phyloP scores from a whole-genome alignment of 1,139 yeast species.

The Kurtzmaniella quercitrusa region DNA sequence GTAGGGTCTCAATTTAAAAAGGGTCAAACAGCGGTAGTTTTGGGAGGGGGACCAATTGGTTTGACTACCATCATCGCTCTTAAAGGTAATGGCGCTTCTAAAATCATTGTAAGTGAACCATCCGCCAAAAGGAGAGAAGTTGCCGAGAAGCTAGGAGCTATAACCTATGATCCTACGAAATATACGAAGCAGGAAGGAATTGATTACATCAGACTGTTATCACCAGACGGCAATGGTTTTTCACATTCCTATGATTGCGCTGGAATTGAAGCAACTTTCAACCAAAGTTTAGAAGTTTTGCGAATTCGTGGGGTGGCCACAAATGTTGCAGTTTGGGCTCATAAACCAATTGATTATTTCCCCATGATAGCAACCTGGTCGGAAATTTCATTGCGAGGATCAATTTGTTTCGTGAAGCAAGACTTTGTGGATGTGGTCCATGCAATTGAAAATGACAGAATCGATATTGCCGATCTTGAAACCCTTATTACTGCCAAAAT shows the following conservation, averaged over 20 bases:
- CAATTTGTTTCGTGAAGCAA: conserved; percentile 34
- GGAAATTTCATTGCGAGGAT: conserved; percentile 36
- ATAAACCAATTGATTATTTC: conserved; percentile 25
- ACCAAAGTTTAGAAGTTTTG: conserved; percentile 46
- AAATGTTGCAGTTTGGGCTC: conserved; percentile 59
- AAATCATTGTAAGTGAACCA: conserved; percentile 59
- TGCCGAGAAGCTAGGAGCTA: conserved; percentile 49
- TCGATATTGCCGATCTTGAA: conserved; percentile 20
- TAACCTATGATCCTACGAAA: conserved; percentile 43
- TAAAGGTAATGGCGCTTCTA: conserved; percentile 50
- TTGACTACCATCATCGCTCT: conserved; percentile 52
- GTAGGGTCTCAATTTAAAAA: conserved; percentile 28
- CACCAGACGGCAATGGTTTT: conserved; percentile 51
- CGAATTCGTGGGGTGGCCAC: conserved; percentile 60
- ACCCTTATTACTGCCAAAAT: conserved; percentile 32
- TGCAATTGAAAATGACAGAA: conserved; percentile 27
- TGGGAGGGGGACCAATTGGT: conserved; percentile 67
- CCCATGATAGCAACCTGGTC: conserved; percentile 38
- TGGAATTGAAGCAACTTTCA: conserved; percentile 53
- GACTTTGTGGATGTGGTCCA: conserved; percentile 34
- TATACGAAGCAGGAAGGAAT: conserved; percentile 30
- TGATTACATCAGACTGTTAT: conserved; percentile 29
- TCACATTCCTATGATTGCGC: conserved; percentile 59
- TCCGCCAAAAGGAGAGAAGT: conserved; percentile 50
- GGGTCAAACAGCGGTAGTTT: conserved; percentile 50